A percentile compares a stretch with the other conserved stretches of the same genome.
Conservation (phyloP, 1,284 basidiomycete genomes). For the Ceratobasidium sp. region DNA sequence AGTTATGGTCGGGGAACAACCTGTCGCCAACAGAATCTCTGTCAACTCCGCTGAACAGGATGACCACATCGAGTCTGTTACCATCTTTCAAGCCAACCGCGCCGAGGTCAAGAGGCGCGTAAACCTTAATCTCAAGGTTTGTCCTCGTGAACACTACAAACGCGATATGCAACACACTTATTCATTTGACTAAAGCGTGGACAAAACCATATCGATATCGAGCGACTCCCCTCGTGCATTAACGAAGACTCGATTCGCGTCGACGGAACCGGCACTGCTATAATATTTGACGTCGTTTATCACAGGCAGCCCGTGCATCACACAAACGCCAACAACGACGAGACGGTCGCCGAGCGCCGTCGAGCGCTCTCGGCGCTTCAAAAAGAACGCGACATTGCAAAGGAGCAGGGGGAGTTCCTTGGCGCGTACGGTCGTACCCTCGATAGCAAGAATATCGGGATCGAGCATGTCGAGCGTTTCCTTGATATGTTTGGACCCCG, state of each 20-base stretch:
- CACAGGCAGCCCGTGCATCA: slow-evolving; percentile 15
- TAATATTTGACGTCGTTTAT: slow-evolving; percentile 53
- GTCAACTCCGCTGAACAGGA: slow-evolving; percentile 35
- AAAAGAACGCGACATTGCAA: slow-evolving; percentile 37
- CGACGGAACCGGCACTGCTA: slow-evolving; percentile 51
- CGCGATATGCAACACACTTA: not conserved
- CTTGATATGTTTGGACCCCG: slow-evolving; percentile 48
- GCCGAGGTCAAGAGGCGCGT: slow-evolving; percentile 37
- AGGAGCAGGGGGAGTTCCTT: slow-evolving; percentile 44
- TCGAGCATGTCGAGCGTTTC: slow-evolving; percentile 48
- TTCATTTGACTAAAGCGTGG: slow-evolving; percentile 47
- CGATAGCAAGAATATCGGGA: slow-evolving; percentile 46
- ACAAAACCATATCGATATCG: slow-evolving; percentile 52
- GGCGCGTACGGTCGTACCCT: slow-evolving; percentile 48
- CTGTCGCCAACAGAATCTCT: slow-evolving; percentile 7
- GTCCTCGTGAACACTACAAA: not conserved
- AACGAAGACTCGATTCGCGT: slow-evolving; percentile 53
- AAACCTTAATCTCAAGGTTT: slow-evolving; percentile 28
- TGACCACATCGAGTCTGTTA: slow-evolving; percentile 16
- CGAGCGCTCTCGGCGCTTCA: slow-evolving; percentile 41
- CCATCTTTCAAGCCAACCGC: slow-evolving; percentile 9
- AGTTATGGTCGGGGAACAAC: slow-evolving; percentile 17
- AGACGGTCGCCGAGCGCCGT: slow-evolving; percentile 44
- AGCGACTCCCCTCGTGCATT: slow-evolving; percentile 49
- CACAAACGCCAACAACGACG: slow-evolving; percentile 1